phyloP scores from a whole-genome alignment of 2,329 filamentous ascomycete genomes.

The Colletotrichum sp. region DNA sequence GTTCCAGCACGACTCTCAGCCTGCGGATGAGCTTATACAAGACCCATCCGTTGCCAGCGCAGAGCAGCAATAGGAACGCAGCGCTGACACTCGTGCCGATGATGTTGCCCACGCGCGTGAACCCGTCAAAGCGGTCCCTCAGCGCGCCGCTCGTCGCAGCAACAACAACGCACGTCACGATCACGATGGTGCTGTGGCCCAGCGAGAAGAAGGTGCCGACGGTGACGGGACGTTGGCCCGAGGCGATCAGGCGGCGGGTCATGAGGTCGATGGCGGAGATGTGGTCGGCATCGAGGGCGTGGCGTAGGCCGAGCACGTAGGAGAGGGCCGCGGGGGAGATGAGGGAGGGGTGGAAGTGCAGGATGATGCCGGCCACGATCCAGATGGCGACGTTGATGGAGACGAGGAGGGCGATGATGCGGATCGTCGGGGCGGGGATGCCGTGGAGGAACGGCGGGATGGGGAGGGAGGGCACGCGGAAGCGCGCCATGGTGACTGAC shows the following conservation, averaged over 20 bases:
- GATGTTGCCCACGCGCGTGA: slow-evolving; percentile 82
- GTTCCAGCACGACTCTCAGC: slow-evolving; percentile 64
- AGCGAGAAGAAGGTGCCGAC: slow-evolving; percentile 95
- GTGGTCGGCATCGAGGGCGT: slow-evolving; percentile 98
- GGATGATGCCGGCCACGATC: slow-evolving; percentile 56
- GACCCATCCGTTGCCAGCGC: slow-evolving; percentile 85
- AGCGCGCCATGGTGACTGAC: slow-evolving; percentile 11
- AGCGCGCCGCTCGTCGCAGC: slow-evolving; percentile 89
- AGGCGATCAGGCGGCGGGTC: slow-evolving; percentile 86
- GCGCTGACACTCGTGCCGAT: slow-evolving; percentile 89
- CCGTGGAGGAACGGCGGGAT: slow-evolving; percentile 31
- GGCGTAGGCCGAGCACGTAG: slow-evolving; percentile 87
- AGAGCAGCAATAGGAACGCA: slow-evolving; percentile 81
- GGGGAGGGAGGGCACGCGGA: slow-evolving; percentile 20
- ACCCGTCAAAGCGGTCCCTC: slow-evolving; percentile 79
- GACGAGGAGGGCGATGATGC: slow-evolving; percentile 57
- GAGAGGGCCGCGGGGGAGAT: slow-evolving; percentile 83
- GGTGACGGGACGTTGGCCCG: slow-evolving; percentile 84
- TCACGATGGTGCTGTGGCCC: slow-evolving; percentile 91
- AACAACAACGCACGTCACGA: slow-evolving; percentile 89
- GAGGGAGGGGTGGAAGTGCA: slow-evolving; percentile 63
- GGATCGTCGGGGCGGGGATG: slow-evolving; percentile 39
- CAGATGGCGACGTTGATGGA: slow-evolving; percentile 60
- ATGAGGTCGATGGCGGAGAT: slow-evolving; percentile 88
- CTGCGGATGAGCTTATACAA: slow-evolving; percentile 77